Percentiles rank a stretch among this genome's conserved stretches.
These are phyloP conservation scores for Magnolia kwangsiensis DNA, from an alignment of 164 flowering plant genomes.

Conservation along the genomic window DNA sequence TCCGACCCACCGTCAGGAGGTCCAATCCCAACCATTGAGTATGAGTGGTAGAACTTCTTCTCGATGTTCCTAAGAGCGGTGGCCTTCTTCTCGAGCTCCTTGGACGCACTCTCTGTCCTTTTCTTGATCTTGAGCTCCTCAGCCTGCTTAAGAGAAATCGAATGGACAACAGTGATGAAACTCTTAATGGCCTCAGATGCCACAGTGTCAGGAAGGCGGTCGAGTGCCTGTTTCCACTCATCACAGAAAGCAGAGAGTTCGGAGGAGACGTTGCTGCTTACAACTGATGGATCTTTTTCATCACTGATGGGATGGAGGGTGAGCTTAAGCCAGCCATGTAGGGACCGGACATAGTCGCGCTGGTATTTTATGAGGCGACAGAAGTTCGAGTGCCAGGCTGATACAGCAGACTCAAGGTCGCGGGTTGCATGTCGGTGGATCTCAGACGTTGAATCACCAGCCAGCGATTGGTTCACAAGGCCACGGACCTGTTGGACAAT, in stretches of 20 bases:
- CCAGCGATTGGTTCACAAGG: constrained; percentile 55
- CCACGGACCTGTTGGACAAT: constrained; percentile 93
- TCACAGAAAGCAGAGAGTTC: constrained; percentile 56
- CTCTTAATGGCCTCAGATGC: constrained; percentile 95
- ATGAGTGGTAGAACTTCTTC: constrained; percentile 80
- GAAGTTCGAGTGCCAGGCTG: constrained; percentile 93
- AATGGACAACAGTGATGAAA: constrained; percentile 81
- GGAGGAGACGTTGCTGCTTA: constrained; percentile 13
- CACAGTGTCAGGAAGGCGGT: constrained; percentile 89
- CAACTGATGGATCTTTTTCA: constrained; percentile 38
- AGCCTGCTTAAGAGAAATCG: constrained; percentile 58
- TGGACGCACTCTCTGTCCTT: constrained; percentile 58
- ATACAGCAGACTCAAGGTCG: constrained; percentile 83
- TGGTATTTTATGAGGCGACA: constrained; percentile 74
- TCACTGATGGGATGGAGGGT: constrained; percentile 48
- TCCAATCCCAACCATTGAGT: constrained; percentile 85
- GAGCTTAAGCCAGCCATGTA: constrained; percentile 87
- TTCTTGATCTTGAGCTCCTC: constrained; percentile 83
- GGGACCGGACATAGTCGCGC: constrained; percentile 66
- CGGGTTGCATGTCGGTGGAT: constrained; percentile 86
- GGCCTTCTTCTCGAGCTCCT: constrained; percentile 88
- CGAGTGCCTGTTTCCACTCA: constrained; percentile 93
- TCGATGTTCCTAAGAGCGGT: constrained; percentile 65
- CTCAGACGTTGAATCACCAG: constrained; percentile 80
- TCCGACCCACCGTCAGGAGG: constrained; percentile 53